Base-by-base conservation (phyloP, 1,139 yeast species). In the Suhomyces bokatorum region DNA sequence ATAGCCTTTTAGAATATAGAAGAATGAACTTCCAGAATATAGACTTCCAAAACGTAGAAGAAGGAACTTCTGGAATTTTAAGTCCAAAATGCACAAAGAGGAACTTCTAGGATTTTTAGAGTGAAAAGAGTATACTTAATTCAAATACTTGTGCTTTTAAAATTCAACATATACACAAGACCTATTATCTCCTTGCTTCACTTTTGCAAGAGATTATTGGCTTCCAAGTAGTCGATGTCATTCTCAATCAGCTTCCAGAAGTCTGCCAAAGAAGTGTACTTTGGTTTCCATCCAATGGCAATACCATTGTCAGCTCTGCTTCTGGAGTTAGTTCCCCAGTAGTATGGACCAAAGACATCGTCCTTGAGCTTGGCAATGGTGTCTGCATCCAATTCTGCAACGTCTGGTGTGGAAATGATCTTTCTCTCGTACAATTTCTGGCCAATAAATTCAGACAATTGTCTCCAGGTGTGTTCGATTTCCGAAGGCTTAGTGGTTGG, bases 281-380 rank as follows among this genome's bases (percentile, higher is more conserved):
- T 51, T 6, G 66, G 67, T 26, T 47, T 49, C 65, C 66, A 62
- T 11, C 67, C 66, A 41, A 59, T 52, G 14, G 49, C 49, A 24
- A 43, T 39, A 12, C 58, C 69, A 37, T 64, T 59, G 39, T 64
- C 66, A 12, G 61, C 68, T 47, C 62, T 59, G 13, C 60, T 54
- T 51, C 67, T 58, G 13, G 70, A 63, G 41, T 65, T 63, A 11
- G 67, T 55, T 5, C 69, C 69, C 67, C 69, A 66, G 16, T 50
- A 53, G 26, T 40, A 53, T 3, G 70, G 63, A 22, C 60, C 58
- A 46, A 59, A 57, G 12, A 48, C 50, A 14, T 46, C 47, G 12
- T 53, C 56, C 12, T 50, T 45, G 2, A 58, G 33, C 14, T 44
- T 44, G 24, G 45, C 47, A 6, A 63, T 45, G 24, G 52, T 51